A percentile compares a stretch with the other conserved stretches of the same genome.
Evolutionary conservation across 2,329 filamentous ascomycete genomes (phyloP).

Genomic region (Coniochaeta ligniaria): DNA sequence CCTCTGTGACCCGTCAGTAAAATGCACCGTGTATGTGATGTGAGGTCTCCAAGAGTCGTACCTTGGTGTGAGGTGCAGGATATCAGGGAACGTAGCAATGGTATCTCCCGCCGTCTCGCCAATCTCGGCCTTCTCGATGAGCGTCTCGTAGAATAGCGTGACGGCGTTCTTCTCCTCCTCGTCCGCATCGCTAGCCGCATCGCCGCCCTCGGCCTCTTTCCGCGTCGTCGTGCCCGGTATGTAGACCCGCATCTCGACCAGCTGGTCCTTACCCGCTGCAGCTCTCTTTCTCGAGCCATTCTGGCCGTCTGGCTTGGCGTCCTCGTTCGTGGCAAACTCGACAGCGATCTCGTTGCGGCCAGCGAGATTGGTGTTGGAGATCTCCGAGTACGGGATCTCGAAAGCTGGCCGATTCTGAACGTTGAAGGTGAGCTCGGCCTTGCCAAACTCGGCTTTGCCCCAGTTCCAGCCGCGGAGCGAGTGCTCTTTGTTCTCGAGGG

Average conservation of each 20-base stretch:
- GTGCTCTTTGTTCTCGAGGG: slow-evolving; percentile 87
- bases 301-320: slow-evolving; percentile 66
- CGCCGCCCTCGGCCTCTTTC: slow-evolving; percentile 66
- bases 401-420: slow-evolving; percentile 96
- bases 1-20: slow-evolving; percentile 53
- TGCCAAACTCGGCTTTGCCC: slow-evolving; percentile 96
- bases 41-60: slow-evolving; percentile 24
- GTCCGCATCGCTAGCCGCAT: slow-evolving; percentile 58
- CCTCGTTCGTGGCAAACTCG: slow-evolving; percentile 75
- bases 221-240: slow-evolving; percentile 86
- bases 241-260: slow-evolving; percentile 98
- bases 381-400: slow-evolving; percentile 94
- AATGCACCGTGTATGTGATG: neutral
- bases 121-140: slow-evolving; percentile 98
- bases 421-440: slow-evolving; percentile 91
- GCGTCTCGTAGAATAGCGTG: slow-evolving; percentile 93
- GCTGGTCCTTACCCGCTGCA: slow-evolving; percentile 80
- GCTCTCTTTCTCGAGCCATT: slow-evolving; percentile 79
- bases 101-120: slow-evolving; percentile 98
- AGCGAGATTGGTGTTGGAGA: slow-evolving; percentile 94
- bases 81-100: slow-evolving; percentile 93
- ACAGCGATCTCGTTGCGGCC: slow-evolving; percentile 97
- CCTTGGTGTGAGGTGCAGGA: slow-evolving; percentile 93
- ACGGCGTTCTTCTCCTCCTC: slow-evolving; percentile 92
- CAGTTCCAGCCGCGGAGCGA: slow-evolving; percentile 97